Evolutionary conservation across 495 filamentous ascomycete species (phyloP), one percentile per base, ranked within the genome.

Genomic region (Trichoderma orchidacearum): DNA sequence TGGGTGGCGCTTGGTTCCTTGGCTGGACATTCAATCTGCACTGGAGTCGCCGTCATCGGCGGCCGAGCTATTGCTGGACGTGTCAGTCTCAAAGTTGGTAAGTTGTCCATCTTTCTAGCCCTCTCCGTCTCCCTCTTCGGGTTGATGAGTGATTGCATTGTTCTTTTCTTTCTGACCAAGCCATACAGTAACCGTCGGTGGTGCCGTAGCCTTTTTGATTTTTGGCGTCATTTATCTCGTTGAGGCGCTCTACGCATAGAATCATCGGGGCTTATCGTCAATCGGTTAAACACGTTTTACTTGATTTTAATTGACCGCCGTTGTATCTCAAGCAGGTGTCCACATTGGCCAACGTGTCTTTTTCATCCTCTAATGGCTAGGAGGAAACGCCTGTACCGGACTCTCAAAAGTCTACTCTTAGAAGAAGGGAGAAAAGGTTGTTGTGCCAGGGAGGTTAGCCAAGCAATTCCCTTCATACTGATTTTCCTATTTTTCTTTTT

Each of bases 61-160:
- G 93, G 93, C 34, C 76, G 89, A 61, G 93, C 92, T 54, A 85
- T 98, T 64, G 93, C 93, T 45, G 93, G 92, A 21, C 84, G 79
- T 69, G 94, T 98, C 57, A 96, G 91, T 77, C 82, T 98, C 72
- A 86, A 89, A 77, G 87, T 94, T 77, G 90, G 93, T 97, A 81
- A 78, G 92, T 90, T 38, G 48, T 23, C 7, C 12, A 13, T 38
- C 13, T 31, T 29, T 6, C 25, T 5, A 12, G 12, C 2, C 28
- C 12, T 31, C 51, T 52, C 28, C 29, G n/a, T 8, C 38, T 9
- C 7, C 17, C 11, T 28, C 18, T 58, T 29, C 15, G 11, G 6
- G 0, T 27, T 25, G 21, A 23, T 9, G 21, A 48, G 17, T 9
- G 2, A 9, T 1, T 25, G 17, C 17, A 13, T 8, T 45, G 13